Base-by-base conservation (phyloP, 331 rosid genomes). In the Malus hybrid region DNA sequence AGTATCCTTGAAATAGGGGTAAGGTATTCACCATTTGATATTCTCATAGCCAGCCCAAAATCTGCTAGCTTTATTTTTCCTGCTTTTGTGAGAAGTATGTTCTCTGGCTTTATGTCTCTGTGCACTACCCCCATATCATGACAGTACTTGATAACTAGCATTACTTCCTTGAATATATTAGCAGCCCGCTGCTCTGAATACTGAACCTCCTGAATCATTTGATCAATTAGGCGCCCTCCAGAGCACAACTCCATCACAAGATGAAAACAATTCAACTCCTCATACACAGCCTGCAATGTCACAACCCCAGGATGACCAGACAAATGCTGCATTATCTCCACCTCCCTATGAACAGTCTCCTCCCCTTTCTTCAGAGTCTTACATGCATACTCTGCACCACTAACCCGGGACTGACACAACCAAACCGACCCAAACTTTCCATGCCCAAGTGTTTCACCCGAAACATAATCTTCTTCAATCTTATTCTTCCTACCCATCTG, bases 91-190 rank as follows among this genome's bases (percentile, higher is more conserved):
- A 92, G 93, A 82, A 95, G 93, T 81, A 92, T 95, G 77, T 95
- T 95, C 84, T 95, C 99, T 20, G 99, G 99, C 81, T 95, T 95
- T 79, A 95, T 66, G 85, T 95, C 99, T 83, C 99, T 82, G 75
- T 95, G 99, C 67, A 90, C 99, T 83, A 95, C 99, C 77, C 99
- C 99, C 99, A 95, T 95, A 80, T 95, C 99, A 90, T 95, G 98
- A 77, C 98, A 95, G 66, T 92, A 95, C 87, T 95, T 92, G 68
- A 95, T 83, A 77, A 95, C 99, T 26, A 93, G 84, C 96, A 95
- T 87, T 72, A 95, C 98, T 83, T 92, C 98, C 88, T 92, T 95
- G 67, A 95, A 84, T 67, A 87, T 70, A 77, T 87, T 90, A 58
- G 99, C 99, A 66, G 93, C 90, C 33, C 87, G 91, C 10, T 92